Evolutionary conservation across 2,329 filamentous ascomycete species (phyloP), one percentile per base, ranked within the genome.

Genomic region (Trichoderma atrobrunneum): DNA sequence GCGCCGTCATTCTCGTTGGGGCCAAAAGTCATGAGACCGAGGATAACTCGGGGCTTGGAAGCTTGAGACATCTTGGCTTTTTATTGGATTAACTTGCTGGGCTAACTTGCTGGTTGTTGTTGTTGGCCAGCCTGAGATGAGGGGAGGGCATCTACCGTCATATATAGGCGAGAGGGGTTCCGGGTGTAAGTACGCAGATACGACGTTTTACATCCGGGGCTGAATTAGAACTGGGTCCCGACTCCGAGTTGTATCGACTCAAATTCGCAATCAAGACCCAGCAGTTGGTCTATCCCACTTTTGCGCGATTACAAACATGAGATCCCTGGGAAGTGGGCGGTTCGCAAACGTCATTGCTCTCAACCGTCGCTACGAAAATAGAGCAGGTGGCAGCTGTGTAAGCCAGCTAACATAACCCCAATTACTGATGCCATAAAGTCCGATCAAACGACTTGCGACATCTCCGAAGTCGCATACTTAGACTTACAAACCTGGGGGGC

Each of bases 11-110:
- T 76, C 72, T 86, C 85, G 72, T 89, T 87, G 3, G 92, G 89
- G 34, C 92, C 92, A 84, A 94, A 94, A 78, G 92, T 95, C 94
- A 97, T 96, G 70, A 94, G 87, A 75, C 94, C 93, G 51, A 97
- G 89, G 85, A 97, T 93, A 77, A 94, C 85, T 74, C 92, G 88
- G 74, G 91, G 87, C 76, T 89, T 91, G 70, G 79, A 78, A 39
- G 78, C 80, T 62, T 81, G 80, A 16, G 85, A 84, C 85, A 87
- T 87, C 34, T 75, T 82, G 16, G 6, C 14, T 51, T 18, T 43
- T 16, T 21, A 11, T 3, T 14, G 48, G 28, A 12, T 5, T 2
- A 10, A 34, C 30, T 51, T 30, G 21, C 3, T 34, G 36, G 28
- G 1, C 3, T 36, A 14, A 36, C 12, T 16, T 36, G 14, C 6